phyloP scores from a whole-genome alignment of 345 rosid genomes.

The Rhizophora mangle region DNA sequence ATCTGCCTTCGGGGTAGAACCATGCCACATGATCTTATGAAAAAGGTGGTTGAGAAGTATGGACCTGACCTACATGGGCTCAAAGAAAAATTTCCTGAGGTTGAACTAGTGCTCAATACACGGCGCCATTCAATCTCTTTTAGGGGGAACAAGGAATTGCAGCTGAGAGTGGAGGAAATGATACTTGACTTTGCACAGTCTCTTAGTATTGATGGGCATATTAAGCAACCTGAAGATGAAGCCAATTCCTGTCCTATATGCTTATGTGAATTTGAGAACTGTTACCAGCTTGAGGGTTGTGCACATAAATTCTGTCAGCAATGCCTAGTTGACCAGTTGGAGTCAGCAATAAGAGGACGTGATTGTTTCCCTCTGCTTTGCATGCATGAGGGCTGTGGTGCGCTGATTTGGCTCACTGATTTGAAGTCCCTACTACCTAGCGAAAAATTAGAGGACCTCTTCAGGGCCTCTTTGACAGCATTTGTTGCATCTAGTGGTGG shows the following conservation, averaged over 20 bases:
- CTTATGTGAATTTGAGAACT: constrained; percentile 76
- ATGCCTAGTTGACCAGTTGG: constrained; percentile 47
- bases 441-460: constrained; percentile 78
- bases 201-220: constrained; percentile 21
- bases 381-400: constrained; percentile 45
- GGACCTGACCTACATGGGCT: constrained; percentile 75
- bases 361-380: constrained; percentile 70
- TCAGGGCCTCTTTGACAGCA: constrained; percentile 64
- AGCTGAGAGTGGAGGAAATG: constrained; percentile 57
- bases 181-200: constrained; percentile 46
- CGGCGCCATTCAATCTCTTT: constrained; percentile 58
- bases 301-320: constrained; percentile 60
- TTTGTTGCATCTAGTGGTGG: constrained; percentile 64
- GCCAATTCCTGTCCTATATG: constrained; percentile 60
- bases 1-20: constrained; percentile 59
- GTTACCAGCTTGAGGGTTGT: constrained; percentile 73
- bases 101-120: constrained; percentile 54
- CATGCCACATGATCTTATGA: constrained; percentile 68
- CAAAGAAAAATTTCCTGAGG: constrained; percentile 58
- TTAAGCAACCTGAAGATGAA: constrained; percentile 3
- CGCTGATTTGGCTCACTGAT: constrained; percentile 53
- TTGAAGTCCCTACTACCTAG: constrained; percentile 51
- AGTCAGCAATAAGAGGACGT: constrained; percentile 24
- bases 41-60: constrained; percentile 44
- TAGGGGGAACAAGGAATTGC: constrained; percentile 54